phyloP scores from a whole-genome alignment of 331 rosid species.

The Arachis monticola region DNA sequence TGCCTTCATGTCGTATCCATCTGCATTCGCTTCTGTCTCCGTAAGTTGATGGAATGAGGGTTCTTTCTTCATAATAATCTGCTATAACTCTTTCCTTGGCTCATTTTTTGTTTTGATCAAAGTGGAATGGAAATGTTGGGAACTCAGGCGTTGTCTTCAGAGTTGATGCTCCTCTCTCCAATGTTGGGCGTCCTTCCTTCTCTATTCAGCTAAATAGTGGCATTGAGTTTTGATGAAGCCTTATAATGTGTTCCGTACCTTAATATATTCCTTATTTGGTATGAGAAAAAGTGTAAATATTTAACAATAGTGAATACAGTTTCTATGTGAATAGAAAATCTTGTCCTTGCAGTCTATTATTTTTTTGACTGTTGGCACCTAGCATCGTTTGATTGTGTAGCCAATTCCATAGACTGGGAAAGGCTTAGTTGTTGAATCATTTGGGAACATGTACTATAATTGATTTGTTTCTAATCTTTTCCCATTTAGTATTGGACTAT shows the following conservation, averaged over 20 bases:
- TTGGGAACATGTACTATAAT: too few relatives aligned
- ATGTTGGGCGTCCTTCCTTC: constrained; percentile 73
- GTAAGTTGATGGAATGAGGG: constrained; percentile 58
- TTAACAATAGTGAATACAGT: constrained; percentile 28
- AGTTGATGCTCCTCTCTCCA: constrained; percentile 76
- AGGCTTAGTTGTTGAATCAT: too few relatives aligned
- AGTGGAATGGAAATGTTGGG: constrained; percentile 98
- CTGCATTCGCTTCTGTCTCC: constrained; percentile 86
- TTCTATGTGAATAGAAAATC: constrained; percentile 48
- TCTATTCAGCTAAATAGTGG: constrained; percentile 91
- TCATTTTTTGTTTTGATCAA: constrained; percentile 53
- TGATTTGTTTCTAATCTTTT: too few relatives aligned
- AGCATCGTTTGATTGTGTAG: too few relatives aligned
- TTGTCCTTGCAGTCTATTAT: constrained; percentile 21
- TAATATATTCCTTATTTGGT: constrained; percentile 36
- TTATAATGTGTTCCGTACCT: not conserved
- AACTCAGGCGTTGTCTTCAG: constrained; percentile 80
- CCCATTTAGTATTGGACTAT: too few relatives aligned
- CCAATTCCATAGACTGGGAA: too few relatives aligned
- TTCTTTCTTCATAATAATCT: not conserved
- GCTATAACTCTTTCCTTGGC: constrained; percentile 1
- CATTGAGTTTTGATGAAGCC: constrained; percentile 64
- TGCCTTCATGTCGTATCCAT: constrained; percentile 73
- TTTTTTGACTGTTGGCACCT: not conserved
- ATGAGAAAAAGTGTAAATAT: constrained; percentile 51